Base-by-base conservation (phyloP, 768 basidiomycete species). In the Baorangia bicolor region DNA sequence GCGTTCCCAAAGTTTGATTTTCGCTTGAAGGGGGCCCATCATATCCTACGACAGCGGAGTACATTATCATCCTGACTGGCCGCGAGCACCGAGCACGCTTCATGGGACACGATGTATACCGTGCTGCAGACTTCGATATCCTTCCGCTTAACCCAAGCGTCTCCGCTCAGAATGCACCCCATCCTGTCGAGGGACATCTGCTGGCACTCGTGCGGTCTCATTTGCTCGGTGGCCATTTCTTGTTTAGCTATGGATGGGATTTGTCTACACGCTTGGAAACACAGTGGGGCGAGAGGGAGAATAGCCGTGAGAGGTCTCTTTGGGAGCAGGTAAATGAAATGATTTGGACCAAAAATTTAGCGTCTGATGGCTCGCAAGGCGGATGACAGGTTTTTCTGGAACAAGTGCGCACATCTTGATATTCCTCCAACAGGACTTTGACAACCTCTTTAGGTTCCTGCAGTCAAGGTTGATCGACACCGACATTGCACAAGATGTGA, bases 341-440 rank as follows among this genome's bases (percentile, higher is more conserved):
- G 23, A 42, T 47, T 47, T 45, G 14, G 35, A 51, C 18, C 16
- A 21, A 27, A 21, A 11, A 39, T 34, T 21, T 55, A 43, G 27
- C 52, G 25, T 50, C 51, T 65, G 37, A 72, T n/a, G 5, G n/a
- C 20, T 33, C 23, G 50, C 46, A 64, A 95, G 88, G 88, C 87
- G 37, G 97, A 99, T 61, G 94, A 97, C 66, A 82, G 95, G 59
- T 99, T 99, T 75, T 98, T 98, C 74, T 99, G 96, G 96, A 99
- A 99, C 73, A 90, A 85, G 83, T 68, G 6, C 18, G 48, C 25
- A 23, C 21, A 59, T 46, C 25, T 5, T 46, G 25, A 25, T 14
- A 16, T 54, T 18, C 23, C 16, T 57, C 20, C 46, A 46, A 48
- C 31, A 39, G 28, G 25, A 27, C 30, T 49, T 61, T 59, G 47